Conservation (phyloP, 768 basidiomycete genomes). For the Lentinula sp. region DNA sequence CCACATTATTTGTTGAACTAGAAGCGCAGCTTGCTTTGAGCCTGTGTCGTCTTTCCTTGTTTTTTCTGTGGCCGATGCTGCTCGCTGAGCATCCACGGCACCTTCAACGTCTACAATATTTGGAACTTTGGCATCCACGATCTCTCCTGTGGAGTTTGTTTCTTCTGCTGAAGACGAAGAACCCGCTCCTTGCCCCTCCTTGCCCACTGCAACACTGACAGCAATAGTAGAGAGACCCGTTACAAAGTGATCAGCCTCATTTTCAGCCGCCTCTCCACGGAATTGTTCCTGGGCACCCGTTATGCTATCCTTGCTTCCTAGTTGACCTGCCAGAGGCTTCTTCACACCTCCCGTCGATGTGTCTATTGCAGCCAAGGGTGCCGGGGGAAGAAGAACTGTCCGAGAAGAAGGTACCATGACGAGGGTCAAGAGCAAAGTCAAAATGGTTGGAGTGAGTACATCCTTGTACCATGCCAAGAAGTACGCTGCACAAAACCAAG, state of each 20-base stretch:
- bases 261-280: slow-evolving; percentile 31
- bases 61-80: neutral
- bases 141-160: neutral
- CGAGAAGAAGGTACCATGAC: slow-evolving; percentile 30
- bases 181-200: slow-evolving; percentile 10
- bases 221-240: slow-evolving; percentile 23
- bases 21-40: neutral
- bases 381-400: slow-evolving; percentile 27
- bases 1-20: neutral
- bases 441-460: slow-evolving; percentile 26
- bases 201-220: slow-evolving; percentile 23
- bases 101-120: slow-evolving; percentile 21
- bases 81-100: slow-evolving; percentile 11
- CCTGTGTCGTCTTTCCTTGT: neutral
- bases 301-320: slow-evolving; percentile 23
- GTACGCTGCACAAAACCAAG: slow-evolving; percentile 25
- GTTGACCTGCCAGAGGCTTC: slow-evolving; percentile 23
- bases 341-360: slow-evolving; percentile 24
- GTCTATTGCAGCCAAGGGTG: slow-evolving; percentile 24
- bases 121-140: slow-evolving; percentile 18
- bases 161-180: neutral
- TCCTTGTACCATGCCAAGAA: slow-evolving; percentile 30
- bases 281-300: slow-evolving; percentile 29
- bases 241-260: slow-evolving; percentile 29
- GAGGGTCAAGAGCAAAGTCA: slow-evolving; percentile 24